Percentiles rank a stretch among this genome's conserved stretches.
Evolutionary conservation across 805 yeast genomes (phyloP).

Genomic region (Saccharomycopsis selenospora): DNA sequence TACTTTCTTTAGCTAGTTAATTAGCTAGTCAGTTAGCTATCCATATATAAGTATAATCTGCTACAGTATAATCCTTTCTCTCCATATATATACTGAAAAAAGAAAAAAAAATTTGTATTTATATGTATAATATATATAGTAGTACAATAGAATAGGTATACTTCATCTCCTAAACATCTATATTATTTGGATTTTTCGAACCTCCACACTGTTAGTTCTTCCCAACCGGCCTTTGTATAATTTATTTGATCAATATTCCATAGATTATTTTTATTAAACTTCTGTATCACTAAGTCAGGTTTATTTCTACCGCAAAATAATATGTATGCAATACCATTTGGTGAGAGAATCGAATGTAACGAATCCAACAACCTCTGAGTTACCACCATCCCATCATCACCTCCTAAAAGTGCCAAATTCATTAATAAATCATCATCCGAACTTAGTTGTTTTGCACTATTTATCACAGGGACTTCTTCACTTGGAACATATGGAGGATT

Average conservation of each 20-base stretch:
- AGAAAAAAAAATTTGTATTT: too few relatives aligned
- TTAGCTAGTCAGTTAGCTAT: too few relatives aligned
- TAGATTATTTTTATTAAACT: conserved; percentile 35
- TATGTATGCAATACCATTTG: conserved; percentile 73
- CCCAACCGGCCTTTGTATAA: conserved; percentile 91
- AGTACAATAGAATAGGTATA: too few relatives aligned
- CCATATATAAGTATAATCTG: too few relatives aligned
- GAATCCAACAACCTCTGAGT: conserved; percentile 56
- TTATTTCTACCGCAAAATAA: conserved; percentile 87
- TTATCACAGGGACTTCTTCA: conserved; percentile 50
- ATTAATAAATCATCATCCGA: conserved; percentile 62
- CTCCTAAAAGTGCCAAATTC: conserved; percentile 87
- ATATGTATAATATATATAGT: too few relatives aligned
- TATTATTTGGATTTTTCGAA: conserved; percentile 41
- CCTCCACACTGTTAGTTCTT: conserved; percentile 69
- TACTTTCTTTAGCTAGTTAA: too few relatives aligned
- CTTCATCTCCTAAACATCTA: too few relatives aligned
- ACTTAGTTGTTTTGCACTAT: background rate
- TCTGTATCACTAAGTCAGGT: conserved; percentile 52
- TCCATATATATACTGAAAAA: too few relatives aligned
- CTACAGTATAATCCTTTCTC: too few relatives aligned
- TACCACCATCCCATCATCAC: conserved; percentile 81
- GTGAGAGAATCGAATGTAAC: conserved; percentile 46
- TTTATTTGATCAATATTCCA: conserved; percentile 55
- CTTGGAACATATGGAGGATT: conserved; percentile 98